phyloP scores from a whole-genome alignment of 2,329 filamentous ascomycete species.

The Ophiostoma sp. region DNA sequence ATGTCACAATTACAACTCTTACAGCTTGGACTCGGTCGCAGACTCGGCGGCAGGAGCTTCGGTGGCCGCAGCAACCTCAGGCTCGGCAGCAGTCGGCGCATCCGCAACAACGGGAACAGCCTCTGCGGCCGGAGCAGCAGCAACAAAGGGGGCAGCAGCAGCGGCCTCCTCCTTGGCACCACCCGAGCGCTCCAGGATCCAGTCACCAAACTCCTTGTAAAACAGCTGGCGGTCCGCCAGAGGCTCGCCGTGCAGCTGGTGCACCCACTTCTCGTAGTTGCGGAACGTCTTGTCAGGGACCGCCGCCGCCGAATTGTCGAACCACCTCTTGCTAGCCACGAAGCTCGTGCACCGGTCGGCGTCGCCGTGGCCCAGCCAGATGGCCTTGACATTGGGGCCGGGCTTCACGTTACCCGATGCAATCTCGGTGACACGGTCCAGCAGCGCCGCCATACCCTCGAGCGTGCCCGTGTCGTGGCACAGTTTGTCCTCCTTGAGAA shows the following conservation, averaged over 20 bases:
- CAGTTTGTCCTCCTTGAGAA: slow-evolving; percentile 65
- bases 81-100: neutral
- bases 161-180: neutral
- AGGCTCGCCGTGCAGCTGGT: slow-evolving; percentile 67
- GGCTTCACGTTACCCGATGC: slow-evolving; percentile 55
- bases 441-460: slow-evolving; percentile 73
- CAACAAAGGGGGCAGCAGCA: neutral
- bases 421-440: slow-evolving; percentile 70
- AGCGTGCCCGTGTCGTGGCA: slow-evolving; percentile 80
- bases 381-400: slow-evolving; percentile 55
- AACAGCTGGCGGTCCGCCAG: slow-evolving; percentile 52
- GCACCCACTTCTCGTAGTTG: slow-evolving; percentile 74
- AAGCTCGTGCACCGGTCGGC: slow-evolving; percentile 69
- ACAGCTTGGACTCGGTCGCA: slow-evolving; percentile 19
- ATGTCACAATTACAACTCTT: neutral
- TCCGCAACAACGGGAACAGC: neutral
- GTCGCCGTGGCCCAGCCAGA: slow-evolving; percentile 79
- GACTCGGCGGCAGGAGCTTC: neutral
- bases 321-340: slow-evolving; percentile 63
- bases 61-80: neutral
- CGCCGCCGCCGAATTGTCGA: slow-evolving; percentile 50
- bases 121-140: neutral
- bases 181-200: slow-evolving; percentile 57
- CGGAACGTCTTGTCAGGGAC: slow-evolving; percentile 70
- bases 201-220: slow-evolving; percentile 61